Base-by-base conservation (phyloP, 169 alveolate genomes). In the Eimeria nieschulzi region DNA sequence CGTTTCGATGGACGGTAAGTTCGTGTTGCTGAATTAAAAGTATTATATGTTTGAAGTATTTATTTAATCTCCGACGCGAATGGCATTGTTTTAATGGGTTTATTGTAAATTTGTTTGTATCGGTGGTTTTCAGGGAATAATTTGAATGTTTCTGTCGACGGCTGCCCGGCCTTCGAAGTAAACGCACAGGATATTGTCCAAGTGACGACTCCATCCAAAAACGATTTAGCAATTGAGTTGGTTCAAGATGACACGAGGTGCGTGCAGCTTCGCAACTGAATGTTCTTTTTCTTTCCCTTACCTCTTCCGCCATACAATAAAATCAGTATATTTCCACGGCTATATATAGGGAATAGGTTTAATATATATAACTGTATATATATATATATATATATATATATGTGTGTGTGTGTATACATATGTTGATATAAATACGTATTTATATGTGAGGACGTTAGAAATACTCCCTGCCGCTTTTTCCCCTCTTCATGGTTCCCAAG, bases 181-280 rank as follows among this genome's bases (percentile, higher is more conserved):
- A 95, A 94, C 73, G 96, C 97, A 0, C 96, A 95, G 51, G 95
- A 93, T 83, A 97, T 97, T 12, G 94, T 79, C 56, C 98, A 96
- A 64, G 96, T 96, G 64, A 94, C 98, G 70, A 94, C 95, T 5
- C 98, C 98, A 17, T 92, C 97, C 33, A 97, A 96, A 70, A 96
- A 96, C 59, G 98, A 97, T 88, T 82, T 97, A 61, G 98, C 98
- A 6, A 96, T 97, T 39, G 98, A 97, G 82, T 87, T 97, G 63
- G 95, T 96, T 78, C 93, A 91, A 39, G 82, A 56, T 53, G 94
- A 92, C 53, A 76, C 92, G n/a, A 56, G 92, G 92, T 94, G 33
- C 13, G 83, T 64, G 6, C 39, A 10, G 59, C 17, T 39, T 23
- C 53, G 71, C 51, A 64, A 25, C 15, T 70, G 5, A 2, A 59